Evolutionary conservation across 257 asterid genomes (phyloP), one percentile per base, ranked within the genome.

Genomic region (Jaltomata sinuosa): DNA sequence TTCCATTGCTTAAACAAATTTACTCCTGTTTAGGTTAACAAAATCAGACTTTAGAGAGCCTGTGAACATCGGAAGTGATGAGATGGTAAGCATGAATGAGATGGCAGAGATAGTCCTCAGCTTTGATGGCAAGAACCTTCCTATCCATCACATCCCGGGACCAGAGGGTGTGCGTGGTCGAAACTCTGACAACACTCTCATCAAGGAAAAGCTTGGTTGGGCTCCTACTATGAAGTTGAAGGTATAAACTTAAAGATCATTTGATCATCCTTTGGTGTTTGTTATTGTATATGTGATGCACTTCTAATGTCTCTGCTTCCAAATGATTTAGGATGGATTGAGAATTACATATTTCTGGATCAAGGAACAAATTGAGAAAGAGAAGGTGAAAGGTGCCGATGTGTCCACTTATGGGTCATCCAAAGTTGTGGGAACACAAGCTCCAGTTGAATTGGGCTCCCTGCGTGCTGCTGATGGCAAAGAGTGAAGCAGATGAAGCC

Each of bases 161-260:
- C 98, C 98, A 8, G 98, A 95, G 85, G 98, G 98, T 21, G 98
- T 95, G 2, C 97, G 98, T 49, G 98, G 98, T 83, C 92, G 98
- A 67, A 95, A 95, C 87, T 95, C 98, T n/a, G 97, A 95, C 90
- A 95, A 95, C 84, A 93, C 94, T 64, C 92, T 95, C 31, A 93
- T 95, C 10, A 93, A 92, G 83, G 98, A 95, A 89, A 93, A 91
- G 93, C 98, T 95, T 45, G 98, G 98, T 8, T 95, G 97, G 97
- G 97, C 97, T 52, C 98, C 98, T 65, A 85, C 93, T 6, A 95
- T 95, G 98, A 95, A 80, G 87, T 93, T 95, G 14, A 95, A 92
- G 97, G 98, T 94, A 87, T 61, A 42, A 57, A 22, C 57, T 12
- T 42, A 42, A n/a, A n/a, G 22, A 72, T 22, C 80, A 71, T 71